Evolutionary conservation across 495 filamentous ascomycete species (phyloP), one percentile per base, ranked within the genome.

Genomic region (Aspergillus sparsus): DNA sequence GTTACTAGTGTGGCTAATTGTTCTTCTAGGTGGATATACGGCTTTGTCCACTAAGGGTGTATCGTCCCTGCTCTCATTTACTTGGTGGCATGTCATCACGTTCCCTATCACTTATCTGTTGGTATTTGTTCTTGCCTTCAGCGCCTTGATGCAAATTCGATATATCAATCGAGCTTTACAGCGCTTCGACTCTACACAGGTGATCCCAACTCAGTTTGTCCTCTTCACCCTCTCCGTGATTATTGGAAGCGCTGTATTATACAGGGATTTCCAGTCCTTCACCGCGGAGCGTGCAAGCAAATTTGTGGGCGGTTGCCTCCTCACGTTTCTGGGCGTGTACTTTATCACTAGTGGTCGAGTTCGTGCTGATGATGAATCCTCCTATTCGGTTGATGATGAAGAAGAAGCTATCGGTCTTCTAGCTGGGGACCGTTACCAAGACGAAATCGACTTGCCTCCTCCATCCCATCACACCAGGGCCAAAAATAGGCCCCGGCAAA

Each of bases 151-250:
- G 84, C 94, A 98, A 73, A 91, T 98, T 62, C 91, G 88, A 61
- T 98, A 97, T 70, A 81, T 98, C 62, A 98, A 98, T 76, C 91
- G 92, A 50, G 93, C 94, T 1, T 78, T 98, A 16, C 92, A 95
- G 69, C 87, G 90, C 54, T 98, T 98, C 76, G 91, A 97, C 71
- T 93, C 93, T 0, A 98, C 94, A 0, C 91, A 96, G 66, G 94
- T 98, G 61, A 97, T 98, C 54, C 94, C 94, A 2, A 91, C 91
- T 11, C 94, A 98, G 68, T 98, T 98, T 64, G 94, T 98, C 31
- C 81, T 96, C 41, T 98, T 98, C 71, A 98, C 94, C 0, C 78
- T 98, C 6, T 96, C 87, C 2, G 94, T 98, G 53, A 98, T 98
- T 66, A 83, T 96, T 53, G 94, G 94, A 47, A 95, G 90, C 70